Evolutionary conservation across 805 yeast genomes (phyloP).

Genomic region (Pichia insulana): DNA sequence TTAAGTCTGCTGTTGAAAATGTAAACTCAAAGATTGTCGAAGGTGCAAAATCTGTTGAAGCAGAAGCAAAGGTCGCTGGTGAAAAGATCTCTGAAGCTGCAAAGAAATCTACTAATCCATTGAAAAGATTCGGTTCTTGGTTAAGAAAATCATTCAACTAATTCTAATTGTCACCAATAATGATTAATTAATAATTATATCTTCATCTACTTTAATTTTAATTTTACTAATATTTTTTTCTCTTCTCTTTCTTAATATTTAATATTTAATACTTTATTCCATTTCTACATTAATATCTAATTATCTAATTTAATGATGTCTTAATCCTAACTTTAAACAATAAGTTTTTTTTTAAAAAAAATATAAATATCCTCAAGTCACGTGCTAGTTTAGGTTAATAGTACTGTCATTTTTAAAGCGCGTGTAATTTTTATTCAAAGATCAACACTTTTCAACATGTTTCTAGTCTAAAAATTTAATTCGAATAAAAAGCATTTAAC

Average conservation of each 20-base stretch:
- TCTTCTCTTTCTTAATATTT: conserved; percentile 1
- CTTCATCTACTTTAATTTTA: no score
- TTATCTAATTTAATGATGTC: not conserved
- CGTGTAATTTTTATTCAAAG: no score
- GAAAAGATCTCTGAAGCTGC: conserved; percentile 3
- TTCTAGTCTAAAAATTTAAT: no score
- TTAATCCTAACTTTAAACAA: no score
- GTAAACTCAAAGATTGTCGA: conserved; percentile 12
- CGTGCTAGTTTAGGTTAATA: no score
- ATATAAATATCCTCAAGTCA: no score
- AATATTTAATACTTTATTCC: conserved; percentile 1
- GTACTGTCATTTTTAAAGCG: no score
- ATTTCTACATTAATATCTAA: not conserved
- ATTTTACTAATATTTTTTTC: not conserved
- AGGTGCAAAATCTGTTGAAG: conserved; percentile 5
- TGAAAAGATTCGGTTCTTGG: conserved; percentile 24
- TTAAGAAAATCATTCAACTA: conserved; percentile 21
- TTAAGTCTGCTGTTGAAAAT: conserved; percentile 13
- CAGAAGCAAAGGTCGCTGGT: conserved; percentile 7
- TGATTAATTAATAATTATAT: no score
- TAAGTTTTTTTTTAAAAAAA: no score
- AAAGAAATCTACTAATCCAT: conserved; percentile 6
- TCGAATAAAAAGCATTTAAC: no score
- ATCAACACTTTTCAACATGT: no score
- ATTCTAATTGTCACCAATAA: no score